Conservation (phyloP, 2,329 filamentous ascomycete species). For the Exophiala sp. region DNA sequence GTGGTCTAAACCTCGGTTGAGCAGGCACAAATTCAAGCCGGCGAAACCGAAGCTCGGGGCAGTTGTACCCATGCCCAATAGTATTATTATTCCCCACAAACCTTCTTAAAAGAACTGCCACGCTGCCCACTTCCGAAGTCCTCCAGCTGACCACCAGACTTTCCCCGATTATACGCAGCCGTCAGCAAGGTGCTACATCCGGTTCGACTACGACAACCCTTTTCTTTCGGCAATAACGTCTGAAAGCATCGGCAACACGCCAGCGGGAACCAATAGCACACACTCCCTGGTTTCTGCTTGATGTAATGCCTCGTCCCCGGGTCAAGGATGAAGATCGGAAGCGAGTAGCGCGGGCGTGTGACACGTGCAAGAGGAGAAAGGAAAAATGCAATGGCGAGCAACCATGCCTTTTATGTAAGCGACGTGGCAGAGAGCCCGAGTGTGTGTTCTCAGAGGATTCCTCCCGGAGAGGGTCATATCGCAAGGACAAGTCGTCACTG, state of each 20-base stretch:
- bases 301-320: constrained; percentile 29
- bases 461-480: constrained; percentile 12
- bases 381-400: constrained; percentile 53
- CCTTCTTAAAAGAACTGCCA: not conserved
- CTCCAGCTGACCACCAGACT: constrained; percentile 3
- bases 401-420: constrained; percentile 50
- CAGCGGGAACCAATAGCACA: not conserved
- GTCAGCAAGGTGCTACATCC: constrained; percentile 21
- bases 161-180: constrained; percentile 3
- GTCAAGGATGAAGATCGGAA: constrained; percentile 30
- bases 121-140: constrained; percentile 19
- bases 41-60: too few relatives aligned
- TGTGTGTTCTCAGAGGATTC: constrained; percentile 38
- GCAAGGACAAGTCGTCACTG: constrained; percentile 2
- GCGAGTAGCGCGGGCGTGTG: constrained; percentile 27
- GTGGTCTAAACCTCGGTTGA: too few relatives aligned
- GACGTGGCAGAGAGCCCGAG: constrained; percentile 40
- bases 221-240: not conserved
- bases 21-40: too few relatives aligned
- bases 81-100: not conserved
- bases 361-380: constrained; percentile 38
- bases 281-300: not conserved
- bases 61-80: too few relatives aligned
- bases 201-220: constrained; percentile 3
- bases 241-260: too few relatives aligned